Evolutionary conservation across 495 filamentous ascomycete species (phyloP), one percentile per base, ranked within the genome.

Genomic region (Tuber borchii): DNA sequence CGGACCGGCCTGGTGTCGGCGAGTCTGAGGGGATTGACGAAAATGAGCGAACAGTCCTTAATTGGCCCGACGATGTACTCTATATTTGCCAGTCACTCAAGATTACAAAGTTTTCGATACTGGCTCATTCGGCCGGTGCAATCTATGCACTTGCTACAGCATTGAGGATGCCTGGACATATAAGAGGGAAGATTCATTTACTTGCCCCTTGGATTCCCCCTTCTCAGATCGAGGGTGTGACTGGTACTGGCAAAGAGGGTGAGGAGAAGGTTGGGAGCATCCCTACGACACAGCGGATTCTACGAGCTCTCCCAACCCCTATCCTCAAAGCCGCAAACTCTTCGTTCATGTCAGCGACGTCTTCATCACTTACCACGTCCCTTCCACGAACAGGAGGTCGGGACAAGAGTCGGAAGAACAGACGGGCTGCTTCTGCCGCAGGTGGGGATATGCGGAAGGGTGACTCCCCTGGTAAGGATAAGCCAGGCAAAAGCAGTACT

Each of bases 141-240:
- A 97, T 99, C 75, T 99, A 99, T 81, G 96, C 95, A 40, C 89
- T 99, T 40, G 96, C 95, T 31, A 98, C 96, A 0, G 95, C 96
- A 8, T 87, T 99, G 40, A 91, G 95, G 69, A 95, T 99, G 87
- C 95, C 96, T 22, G 93, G 97, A 79, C 93, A 97, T 83, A 95
- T 99, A 77, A 91, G 95, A 22, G 95, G 96, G 40, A 92, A 93
- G 45, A 95, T 99, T 39, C 95, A 99, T 84, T 90, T 99, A 14
- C 87, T 99, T 19, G 95, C 95, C 2, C 95, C 95, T 0, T 99
- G 95, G 96, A 98, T 99, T 61, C 95, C 95, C 2, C 95, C 95
- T 0, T 97, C 93, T n/a, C 95, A 99, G 81, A 92, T 98, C 86
- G 94, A 90, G 48, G 91, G 89, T 45, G 90, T 96, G 71, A 75